Base-by-base conservation (phyloP, 176 grass and related monocot species). In the Oryza rufipogon region DNA sequence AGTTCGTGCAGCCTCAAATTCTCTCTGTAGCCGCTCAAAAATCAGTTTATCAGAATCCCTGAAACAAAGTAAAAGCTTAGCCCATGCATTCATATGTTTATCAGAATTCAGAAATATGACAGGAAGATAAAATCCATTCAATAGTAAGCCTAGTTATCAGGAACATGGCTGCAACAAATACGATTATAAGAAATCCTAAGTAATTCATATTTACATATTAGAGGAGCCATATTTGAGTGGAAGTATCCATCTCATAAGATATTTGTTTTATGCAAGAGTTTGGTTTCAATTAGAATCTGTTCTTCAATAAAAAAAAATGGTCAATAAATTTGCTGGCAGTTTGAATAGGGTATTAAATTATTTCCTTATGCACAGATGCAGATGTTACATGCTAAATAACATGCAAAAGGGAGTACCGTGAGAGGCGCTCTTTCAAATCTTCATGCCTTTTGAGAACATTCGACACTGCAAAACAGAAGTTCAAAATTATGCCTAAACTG, bases 41-140 rank as follows among this genome's bases (percentile, higher is more conserved):
- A 98, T 83, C 47, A 90, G 56, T 87, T 98, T 95, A 93, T 98
- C 91, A 63, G 92, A 98, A 76, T 98, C 96, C 92, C 96, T 98
- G 30, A 77, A 82, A 52, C 34, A 23, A 81, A 90, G 8, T 45
- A 75, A 67, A 67, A 83, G 46, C 33, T 80, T 71, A 68, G 32
- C 28, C 49, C 68, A 74, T 9, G 20, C 7, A 61, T 70, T 16
- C 38, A 47, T 77, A 68, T 17, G 36, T 78, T 63, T 82, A 60
- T 70, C 63, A 7, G 63, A 33, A 75, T 44, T 70, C 61, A 7
- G 63, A 33, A 75, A 26, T 8, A 85, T 22, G 15, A 22, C 38
- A 51, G 2, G 2, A 8, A 22, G 66, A 20, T 28, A 76, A 81
- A 44, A 74, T n/a, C 45, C 15, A 11, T 33, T 19, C 30, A 85